A percentile compares a stretch with the other conserved stretches of the same genome.
These are phyloP conservation scores for Phialemonium atrogriseum DNA, from an alignment of 2,329 filamentous ascomycete genomes.

Conservation along the genomic window DNA sequence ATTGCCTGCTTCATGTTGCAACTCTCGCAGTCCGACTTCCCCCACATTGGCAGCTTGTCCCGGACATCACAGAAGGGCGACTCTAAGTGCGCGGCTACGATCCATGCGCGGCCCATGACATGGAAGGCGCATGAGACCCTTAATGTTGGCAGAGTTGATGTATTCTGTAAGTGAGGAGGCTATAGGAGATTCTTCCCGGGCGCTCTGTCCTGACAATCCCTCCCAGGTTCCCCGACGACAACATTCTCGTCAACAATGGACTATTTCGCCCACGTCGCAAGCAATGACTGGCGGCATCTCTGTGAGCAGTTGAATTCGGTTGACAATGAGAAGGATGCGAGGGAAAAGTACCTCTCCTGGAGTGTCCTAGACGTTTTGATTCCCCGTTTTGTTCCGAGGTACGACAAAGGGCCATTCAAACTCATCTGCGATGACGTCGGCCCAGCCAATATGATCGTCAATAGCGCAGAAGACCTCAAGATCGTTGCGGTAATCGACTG, in stretches of 20 bases:
- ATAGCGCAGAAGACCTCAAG: constrained; percentile 21
- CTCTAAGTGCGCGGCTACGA: too few species aligned
- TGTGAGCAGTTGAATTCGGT: constrained; percentile 23
- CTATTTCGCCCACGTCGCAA: constrained; percentile 22
- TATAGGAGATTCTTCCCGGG: too few species aligned
- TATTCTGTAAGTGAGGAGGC: not conserved
- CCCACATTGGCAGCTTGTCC: not conserved
- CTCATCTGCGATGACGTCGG: constrained; percentile 28
- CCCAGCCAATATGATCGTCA: constrained; percentile 27
- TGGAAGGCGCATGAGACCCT: not conserved
- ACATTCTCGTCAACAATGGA: constrained; percentile 19
- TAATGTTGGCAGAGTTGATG: not conserved
- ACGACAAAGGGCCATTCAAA: constrained; percentile 23
- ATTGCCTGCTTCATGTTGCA: not conserved
- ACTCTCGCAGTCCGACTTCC: not conserved
- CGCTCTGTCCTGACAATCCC: too few species aligned
- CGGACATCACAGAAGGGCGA: too few species aligned
- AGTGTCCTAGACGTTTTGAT: constrained; percentile 19
- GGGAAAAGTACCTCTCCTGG: constrained; percentile 19
- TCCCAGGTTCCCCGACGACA: not conserved
- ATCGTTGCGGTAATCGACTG: constrained; percentile 25
- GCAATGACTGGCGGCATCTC: constrained; percentile 25
- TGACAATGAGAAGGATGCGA: constrained; percentile 16
- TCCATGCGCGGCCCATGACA: not conserved
- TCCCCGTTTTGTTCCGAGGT: constrained; percentile 12